Percentiles rank a stretch among this genome's conserved stretches.
phyloP scores from a whole-genome alignment of 495 filamentous ascomycete species.

The Podospora fimiseda region DNA sequence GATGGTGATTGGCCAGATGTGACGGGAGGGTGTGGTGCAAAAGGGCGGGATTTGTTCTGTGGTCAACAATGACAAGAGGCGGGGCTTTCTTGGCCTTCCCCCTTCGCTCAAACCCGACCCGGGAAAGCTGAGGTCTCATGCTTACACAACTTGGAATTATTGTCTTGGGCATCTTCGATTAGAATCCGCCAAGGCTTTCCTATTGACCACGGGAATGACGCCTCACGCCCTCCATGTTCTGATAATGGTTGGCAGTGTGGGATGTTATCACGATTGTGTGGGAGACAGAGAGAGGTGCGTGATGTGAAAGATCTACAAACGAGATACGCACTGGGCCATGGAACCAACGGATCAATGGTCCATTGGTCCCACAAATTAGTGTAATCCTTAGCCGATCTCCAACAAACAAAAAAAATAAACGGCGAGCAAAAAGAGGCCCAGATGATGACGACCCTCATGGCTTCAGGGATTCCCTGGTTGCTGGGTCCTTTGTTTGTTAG shows the following conservation, averaged over 20 bases:
- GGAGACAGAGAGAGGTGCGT: too few relatives aligned
- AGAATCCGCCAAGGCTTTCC: not conserved
- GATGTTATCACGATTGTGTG: too few relatives aligned
- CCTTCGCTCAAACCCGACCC: not conserved
- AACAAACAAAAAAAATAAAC: too few relatives aligned
- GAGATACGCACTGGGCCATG: too few relatives aligned
- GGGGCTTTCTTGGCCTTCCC: not conserved
- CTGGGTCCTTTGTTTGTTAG: not conserved
- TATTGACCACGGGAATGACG: not conserved
- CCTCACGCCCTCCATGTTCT: not conserved
- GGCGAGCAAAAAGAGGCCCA: not conserved
- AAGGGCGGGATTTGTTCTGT: conserved; percentile 10
- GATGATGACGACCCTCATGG: too few relatives aligned
- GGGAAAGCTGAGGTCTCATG: not conserved
- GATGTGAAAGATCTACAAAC: too few relatives aligned
- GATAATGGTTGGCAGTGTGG: too few relatives aligned
- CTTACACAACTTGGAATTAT: not conserved
- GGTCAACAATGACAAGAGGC: not conserved
- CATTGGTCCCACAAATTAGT: too few relatives aligned
- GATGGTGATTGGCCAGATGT: conserved; percentile 14
- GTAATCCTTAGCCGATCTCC: too few relatives aligned
- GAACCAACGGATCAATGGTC: too few relatives aligned
- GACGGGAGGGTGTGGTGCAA: conserved; percentile 3
- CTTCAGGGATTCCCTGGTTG: too few relatives aligned
- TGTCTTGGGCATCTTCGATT: not conserved